Evolutionary conservation across 305 asterid species (phyloP), one percentile per base, ranked within the genome.

Genomic region (Andrographis paniculata): DNA sequence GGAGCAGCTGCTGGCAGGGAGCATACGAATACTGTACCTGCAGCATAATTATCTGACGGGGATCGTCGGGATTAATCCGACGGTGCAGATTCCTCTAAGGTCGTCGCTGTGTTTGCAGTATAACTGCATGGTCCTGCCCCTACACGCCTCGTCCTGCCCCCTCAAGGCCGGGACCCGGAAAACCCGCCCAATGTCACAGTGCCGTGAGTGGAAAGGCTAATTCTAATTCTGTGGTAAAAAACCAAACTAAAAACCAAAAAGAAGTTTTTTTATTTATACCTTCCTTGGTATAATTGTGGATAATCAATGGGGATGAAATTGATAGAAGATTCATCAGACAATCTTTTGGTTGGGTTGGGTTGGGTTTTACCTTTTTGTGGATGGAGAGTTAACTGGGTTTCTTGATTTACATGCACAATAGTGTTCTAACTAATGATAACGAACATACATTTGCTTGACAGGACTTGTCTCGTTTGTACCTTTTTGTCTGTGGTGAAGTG

Each of bases 21-120:
- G 68, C 23, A 80, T 91, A 11, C 73, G 77, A 16, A 51, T 72
- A 17, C 61, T 91, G 4, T 91, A 91, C 49, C 24, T 91, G 1
- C 99, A 91, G 65, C 99, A 91, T 35, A 91, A 91, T 41, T 91
- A 63, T 41, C 39, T 91, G 23, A 91, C 99, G 9, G 95, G 99
- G 6, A 83, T 91, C 18, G 73, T 91, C 18, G 73, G 66, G 53
- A 83, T 91, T 1, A 77, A 65, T 53, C 96, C 99, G 61, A 69
- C 85, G 70, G 93, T 71, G 28, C 83, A 66, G 53, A 87, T 91
- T 56, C 96, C 99, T 0, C 20, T 77, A 38, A 77, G 76, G 50
- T 70, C 82, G n/a, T 83, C 96, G 1, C 51, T 91, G 70, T 91
- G 98, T 55, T 61, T 91, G 54, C 98, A 91, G 74, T 91, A 91